These are phyloP conservation scores for Sordariomycetes sp. DNA, from an alignment of 2,329 filamentous ascomycete species.

Conservation along the genomic window DNA sequence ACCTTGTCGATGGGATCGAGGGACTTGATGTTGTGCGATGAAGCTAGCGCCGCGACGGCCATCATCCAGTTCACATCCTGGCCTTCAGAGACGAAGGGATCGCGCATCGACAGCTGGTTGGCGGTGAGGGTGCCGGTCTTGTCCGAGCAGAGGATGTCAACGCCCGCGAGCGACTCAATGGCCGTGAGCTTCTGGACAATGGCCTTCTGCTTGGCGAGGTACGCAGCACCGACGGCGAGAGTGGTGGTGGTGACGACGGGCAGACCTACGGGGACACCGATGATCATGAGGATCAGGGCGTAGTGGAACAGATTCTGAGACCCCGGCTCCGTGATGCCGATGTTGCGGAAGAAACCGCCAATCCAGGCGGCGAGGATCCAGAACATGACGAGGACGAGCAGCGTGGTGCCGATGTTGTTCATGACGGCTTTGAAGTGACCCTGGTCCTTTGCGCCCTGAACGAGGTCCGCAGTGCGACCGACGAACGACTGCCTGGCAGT, in stretches of 20 bases:
- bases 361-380: constrained; percentile 70
- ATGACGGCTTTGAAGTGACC: constrained; percentile 79
- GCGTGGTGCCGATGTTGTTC: constrained; percentile 68
- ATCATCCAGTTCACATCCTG: constrained; percentile 80
- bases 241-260: constrained; percentile 89
- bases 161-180: constrained; percentile 85
- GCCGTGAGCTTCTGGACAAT: constrained; percentile 90
- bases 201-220: constrained; percentile 85
- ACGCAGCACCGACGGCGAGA: constrained; percentile 88
- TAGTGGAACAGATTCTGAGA: constrained; percentile 60
- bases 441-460: constrained; percentile 66
- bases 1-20: constrained; percentile 75
- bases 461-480: constrained; percentile 64
- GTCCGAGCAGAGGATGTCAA: constrained; percentile 90
- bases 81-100: constrained; percentile 68
- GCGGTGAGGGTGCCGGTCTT: constrained; percentile 91
- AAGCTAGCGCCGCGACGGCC: constrained; percentile 68
- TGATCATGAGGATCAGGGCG: constrained; percentile 62
- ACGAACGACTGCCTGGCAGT: constrained; percentile 67
- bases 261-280: constrained; percentile 84
- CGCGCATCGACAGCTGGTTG: constrained; percentile 74
- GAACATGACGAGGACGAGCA: constrained; percentile 69
- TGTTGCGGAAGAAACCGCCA: constrained; percentile 68
- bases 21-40: constrained; percentile 71
- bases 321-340: constrained; percentile 47